Percentiles rank a stretch among this genome's conserved stretches.
Conservation (phyloP, 164 flowering plant genomes). For the Tetrastigma voinierianum region DNA sequence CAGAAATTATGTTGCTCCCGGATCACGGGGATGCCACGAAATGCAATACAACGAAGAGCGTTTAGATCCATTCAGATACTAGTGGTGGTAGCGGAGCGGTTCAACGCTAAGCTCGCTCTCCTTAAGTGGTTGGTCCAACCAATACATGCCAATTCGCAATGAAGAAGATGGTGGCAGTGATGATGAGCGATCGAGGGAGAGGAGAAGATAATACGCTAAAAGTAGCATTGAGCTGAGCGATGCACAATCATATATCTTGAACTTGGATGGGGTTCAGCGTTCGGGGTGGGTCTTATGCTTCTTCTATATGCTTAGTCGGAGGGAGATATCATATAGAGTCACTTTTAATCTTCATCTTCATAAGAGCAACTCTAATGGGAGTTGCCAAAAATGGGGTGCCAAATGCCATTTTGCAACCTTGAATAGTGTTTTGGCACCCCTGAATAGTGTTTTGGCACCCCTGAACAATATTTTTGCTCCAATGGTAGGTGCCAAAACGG, state of each 20-base stretch:
- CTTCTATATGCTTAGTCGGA: too few species aligned
- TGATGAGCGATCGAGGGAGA: constrained; percentile 8
- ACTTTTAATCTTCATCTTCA: too few species aligned
- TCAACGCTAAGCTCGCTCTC: constrained; percentile 21
- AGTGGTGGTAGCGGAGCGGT: constrained; percentile 21
- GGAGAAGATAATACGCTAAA: constrained; percentile 15
- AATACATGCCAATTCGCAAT: constrained; percentile 11
- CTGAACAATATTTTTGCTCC: too few species aligned
- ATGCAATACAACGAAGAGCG: constrained; percentile 68
- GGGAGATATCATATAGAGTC: too few species aligned
- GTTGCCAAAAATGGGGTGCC: too few species aligned
- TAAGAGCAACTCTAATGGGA: too few species aligned
- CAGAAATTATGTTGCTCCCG: too few species aligned
- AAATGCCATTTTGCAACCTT: too few species aligned
- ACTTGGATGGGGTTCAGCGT: not conserved
- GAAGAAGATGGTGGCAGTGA: constrained; percentile 18
- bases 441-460: too few species aligned
- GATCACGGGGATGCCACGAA: constrained; percentile 72
- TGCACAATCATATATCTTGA: constrained; percentile 15
- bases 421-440: too few species aligned
- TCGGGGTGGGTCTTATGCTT: too few species aligned
- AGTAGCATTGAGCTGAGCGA: constrained; percentile 23
- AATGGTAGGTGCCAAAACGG: too few species aligned
- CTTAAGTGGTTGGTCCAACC: constrained; percentile 9
- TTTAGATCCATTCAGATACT: constrained; percentile 17